Evolutionary conservation across 495 filamentous ascomycete species (phyloP).

Genomic region (Aspergillus coremiiformis): DNA sequence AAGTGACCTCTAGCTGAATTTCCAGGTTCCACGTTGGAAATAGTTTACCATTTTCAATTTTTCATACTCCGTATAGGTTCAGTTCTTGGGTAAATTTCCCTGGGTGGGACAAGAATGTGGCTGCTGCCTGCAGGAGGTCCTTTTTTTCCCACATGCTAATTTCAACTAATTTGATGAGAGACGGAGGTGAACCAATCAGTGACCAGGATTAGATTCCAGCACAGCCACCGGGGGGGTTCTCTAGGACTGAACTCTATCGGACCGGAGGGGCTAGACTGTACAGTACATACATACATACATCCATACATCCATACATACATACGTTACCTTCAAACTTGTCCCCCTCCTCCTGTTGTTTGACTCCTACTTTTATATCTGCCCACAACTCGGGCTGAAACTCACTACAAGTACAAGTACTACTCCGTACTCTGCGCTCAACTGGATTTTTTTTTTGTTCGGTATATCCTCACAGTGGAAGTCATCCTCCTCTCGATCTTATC

Average conservation of each 20-base stretch:
- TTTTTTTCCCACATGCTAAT: background rate
- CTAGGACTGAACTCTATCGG: slow-evolving; percentile 9
- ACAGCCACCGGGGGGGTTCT: background rate
- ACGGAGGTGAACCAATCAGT: background rate
- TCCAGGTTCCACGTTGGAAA: background rate
- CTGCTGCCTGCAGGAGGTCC: background rate
- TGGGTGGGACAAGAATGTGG: background rate
- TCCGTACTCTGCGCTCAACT: background rate
- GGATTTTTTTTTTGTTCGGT: background rate
- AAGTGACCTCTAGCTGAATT: background rate
- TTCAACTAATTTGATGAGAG: background rate
- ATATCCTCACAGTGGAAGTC: background rate
- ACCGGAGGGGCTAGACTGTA: slow-evolving; percentile 3
- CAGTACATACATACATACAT: too few relatives aligned
- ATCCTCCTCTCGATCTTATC: background rate
- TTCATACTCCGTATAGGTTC: too few relatives aligned
- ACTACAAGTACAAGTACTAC: too few relatives aligned
- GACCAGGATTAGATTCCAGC: background rate
- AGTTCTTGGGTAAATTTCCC: too few relatives aligned
- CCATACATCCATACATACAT: too few relatives aligned
- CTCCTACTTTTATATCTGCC: background rate
- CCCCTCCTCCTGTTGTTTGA: background rate
- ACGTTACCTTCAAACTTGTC: background rate
- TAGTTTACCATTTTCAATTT: too few relatives aligned
- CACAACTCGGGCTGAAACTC: background rate